A percentile compares a stretch with the other conserved stretches of the same genome.
phyloP scores from a whole-genome alignment of 371 early-diverging fungal species.

The Mycotypha africana region DNA sequence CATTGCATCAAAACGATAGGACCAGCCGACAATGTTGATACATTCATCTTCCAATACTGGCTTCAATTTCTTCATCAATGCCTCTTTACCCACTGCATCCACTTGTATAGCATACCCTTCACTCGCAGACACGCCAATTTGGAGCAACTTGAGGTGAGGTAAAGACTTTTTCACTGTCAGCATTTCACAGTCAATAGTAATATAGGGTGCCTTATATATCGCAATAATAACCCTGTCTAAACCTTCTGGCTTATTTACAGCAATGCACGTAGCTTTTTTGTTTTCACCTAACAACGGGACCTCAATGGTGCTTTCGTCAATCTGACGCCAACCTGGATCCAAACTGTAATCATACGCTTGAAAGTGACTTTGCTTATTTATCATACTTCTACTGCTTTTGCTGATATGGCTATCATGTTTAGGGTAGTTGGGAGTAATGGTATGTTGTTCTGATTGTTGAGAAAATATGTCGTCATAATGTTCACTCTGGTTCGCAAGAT shows the following conservation, averaged over 20 bases:
- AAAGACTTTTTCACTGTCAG: conserved; percentile 17
- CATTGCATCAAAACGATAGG: conserved; percentile 29
- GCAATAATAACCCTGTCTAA: conserved; percentile 16
- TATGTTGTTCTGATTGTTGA: not conserved
- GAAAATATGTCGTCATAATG: not conserved
- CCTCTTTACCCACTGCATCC: conserved; percentile 29
- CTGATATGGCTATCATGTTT: too few species aligned
- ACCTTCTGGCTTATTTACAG: conserved; percentile 19
- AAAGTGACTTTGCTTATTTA: too few species aligned
- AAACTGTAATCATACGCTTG: conserved; percentile 2
- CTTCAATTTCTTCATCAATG: conserved; percentile 15
- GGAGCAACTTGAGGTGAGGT: conserved; percentile 36
- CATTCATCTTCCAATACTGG: conserved; percentile 14
- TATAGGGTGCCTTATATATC: conserved; percentile 2
- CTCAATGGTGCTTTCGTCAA: conserved; percentile 6
- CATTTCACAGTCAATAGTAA: conserved; percentile 43
- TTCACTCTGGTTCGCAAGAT: not conserved
- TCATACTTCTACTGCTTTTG: too few species aligned
- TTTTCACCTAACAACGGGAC: not conserved
- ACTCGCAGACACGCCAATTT: conserved; percentile 28
- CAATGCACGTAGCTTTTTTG: conserved; percentile 10
- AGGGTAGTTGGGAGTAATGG: too few species aligned
- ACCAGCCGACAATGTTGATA: conserved; percentile 29
- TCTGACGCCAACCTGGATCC: conserved; percentile 21
- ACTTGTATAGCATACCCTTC: conserved; percentile 41